Percentiles rank a stretch among this genome's conserved stretches.
These are phyloP conservation scores for Cryptosporidium felis DNA, from an alignment of 169 alveolate species.

Conservation along the genomic window DNA sequence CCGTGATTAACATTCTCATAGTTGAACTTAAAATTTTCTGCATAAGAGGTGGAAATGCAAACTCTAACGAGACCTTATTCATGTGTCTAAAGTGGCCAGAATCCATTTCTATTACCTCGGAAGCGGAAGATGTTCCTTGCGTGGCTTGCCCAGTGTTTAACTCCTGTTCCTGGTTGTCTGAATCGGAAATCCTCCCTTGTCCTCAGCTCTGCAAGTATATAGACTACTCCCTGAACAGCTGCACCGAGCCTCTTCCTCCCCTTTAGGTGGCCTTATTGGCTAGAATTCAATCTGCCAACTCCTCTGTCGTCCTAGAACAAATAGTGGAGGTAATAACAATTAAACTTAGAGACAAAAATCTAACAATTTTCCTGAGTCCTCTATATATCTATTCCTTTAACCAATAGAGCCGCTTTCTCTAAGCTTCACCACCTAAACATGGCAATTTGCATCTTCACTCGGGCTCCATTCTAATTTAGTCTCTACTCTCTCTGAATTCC, in stretches of 20 bases:
- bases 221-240: constrained; percentile 1
- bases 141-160: constrained; percentile 74
- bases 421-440: constrained; percentile 19
- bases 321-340: not conserved
- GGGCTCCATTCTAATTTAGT: not conserved
- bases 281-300: not conserved
- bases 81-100: constrained; percentile 55
- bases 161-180: constrained; percentile 71
- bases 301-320: not conserved
- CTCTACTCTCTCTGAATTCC: constrained; percentile 20
- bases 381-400: constrained; percentile 14
- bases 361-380: not conserved
- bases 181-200: constrained; percentile 48
- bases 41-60: constrained; percentile 73
- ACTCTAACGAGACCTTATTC: not conserved
- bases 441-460: not conserved
- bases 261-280: not conserved
- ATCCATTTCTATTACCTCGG: constrained; percentile 51
- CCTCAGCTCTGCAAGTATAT: constrained; percentile 58
- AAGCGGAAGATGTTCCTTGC: constrained; percentile 79
- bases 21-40: constrained; percentile 73
- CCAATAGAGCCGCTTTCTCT: not conserved
- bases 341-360: constrained; percentile 27
- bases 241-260: not conserved
- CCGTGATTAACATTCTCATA: constrained; percentile 75